phyloP scores from a whole-genome alignment of 164 flowering plant species.

The grape (Vitis vinifera) region DNA sequence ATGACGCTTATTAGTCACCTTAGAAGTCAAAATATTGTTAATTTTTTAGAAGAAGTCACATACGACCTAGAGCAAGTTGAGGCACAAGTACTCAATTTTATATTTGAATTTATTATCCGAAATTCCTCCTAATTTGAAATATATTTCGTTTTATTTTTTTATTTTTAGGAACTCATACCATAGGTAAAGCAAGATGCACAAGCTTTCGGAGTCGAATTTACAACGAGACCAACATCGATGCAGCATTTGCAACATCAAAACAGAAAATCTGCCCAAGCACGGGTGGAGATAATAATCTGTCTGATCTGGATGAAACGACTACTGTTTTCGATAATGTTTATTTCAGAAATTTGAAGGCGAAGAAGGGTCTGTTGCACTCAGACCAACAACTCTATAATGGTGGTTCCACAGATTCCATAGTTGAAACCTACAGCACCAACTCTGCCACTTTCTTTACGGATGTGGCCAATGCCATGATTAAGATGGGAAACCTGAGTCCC shows the following conservation, averaged over 20 bases:
- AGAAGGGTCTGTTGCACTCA: conserved; percentile 32
- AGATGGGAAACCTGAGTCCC: conserved; percentile 34
- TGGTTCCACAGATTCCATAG: conserved; percentile 13
- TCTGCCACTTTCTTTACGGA: conserved; percentile 20
- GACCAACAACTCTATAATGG: conserved; percentile 36
- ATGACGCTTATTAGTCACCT: too few species aligned
- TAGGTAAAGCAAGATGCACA: conserved; percentile 41
- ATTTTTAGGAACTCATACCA: conserved; percentile 33
- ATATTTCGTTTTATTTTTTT: background rate
- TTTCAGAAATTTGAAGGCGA: conserved; percentile 22
- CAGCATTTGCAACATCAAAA: conserved; percentile 20
- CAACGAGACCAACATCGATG: conserved; percentile 30
- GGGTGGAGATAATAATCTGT: conserved; percentile 21
- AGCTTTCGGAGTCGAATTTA: conserved; percentile 26
- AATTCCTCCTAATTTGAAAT: too few species aligned
- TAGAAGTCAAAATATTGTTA: too few species aligned
- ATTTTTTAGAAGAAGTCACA: too few species aligned
- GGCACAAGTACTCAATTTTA: too few species aligned
- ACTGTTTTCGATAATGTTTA: conserved; percentile 25
- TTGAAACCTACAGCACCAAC: conserved; percentile 18
- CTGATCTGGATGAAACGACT: conserved; percentile 30
- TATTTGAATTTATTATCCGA: too few species aligned
- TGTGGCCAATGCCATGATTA: conserved; percentile 30
- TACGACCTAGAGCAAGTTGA: too few species aligned
- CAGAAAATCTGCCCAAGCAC: conserved; percentile 19